These are phyloP conservation scores for Euphorbia pulcherrima DNA, from an alignment of 345 rosid genomes.

Conservation along the genomic window DNA sequence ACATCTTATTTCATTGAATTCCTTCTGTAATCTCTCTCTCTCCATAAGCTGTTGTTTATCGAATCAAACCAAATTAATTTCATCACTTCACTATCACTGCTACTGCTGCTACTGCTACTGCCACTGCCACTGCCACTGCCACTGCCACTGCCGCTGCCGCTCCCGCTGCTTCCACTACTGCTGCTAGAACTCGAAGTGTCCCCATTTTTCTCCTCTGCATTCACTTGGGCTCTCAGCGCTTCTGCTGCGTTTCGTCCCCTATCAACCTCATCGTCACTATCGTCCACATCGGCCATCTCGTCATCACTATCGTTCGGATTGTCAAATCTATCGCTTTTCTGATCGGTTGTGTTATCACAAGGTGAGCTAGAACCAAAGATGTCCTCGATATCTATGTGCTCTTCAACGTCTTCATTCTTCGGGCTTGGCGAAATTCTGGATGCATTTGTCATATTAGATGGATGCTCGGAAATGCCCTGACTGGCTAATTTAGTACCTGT, in stretches of 20 bases:
- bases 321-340: slow-evolving; percentile 28
- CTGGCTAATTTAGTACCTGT: slow-evolving; percentile 32
- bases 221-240: slow-evolving; percentile 82
- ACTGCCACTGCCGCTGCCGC: slow-evolving; percentile 58
- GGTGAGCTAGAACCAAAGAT: slow-evolving; percentile 59
- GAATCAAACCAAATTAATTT: slow-evolving; percentile 55
- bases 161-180: slow-evolving; percentile 65
- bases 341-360: slow-evolving; percentile 37
- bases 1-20: slow-evolving; percentile 7
- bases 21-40: background rate
- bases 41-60: background rate
- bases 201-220: slow-evolving; percentile 40
- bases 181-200: slow-evolving; percentile 55
- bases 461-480: slow-evolving; percentile 37
- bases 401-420: slow-evolving; percentile 55
- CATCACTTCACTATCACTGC: slow-evolving; percentile 68
- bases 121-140: slow-evolving; percentile 57
- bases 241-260: slow-evolving; percentile 86
- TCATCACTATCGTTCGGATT: slow-evolving; percentile 55
- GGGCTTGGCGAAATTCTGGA: slow-evolving; percentile 36
- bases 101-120: slow-evolving; percentile 42
- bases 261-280: slow-evolving; percentile 58
- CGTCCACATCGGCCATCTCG: slow-evolving; percentile 89
- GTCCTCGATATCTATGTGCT: slow-evolving; percentile 53
- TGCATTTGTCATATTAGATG: slow-evolving; percentile 27